A percentile compares a stretch with the other conserved stretches of the same genome.
phyloP scores from a whole-genome alignment of 306 rosid genomes.

The Elaeagnus macrophylla region DNA sequence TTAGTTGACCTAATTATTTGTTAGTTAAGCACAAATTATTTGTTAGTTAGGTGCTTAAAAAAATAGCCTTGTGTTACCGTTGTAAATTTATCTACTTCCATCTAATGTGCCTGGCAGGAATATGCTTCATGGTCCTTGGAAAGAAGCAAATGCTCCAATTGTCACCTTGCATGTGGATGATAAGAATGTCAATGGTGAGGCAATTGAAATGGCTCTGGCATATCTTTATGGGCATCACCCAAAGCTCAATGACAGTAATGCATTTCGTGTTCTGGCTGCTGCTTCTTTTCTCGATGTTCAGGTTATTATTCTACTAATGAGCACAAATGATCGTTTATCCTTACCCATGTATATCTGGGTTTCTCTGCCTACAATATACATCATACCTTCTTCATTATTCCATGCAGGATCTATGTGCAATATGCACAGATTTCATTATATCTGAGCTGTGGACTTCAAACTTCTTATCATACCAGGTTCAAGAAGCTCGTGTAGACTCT shows the following conservation, averaged over 20 bases:
- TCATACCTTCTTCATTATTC: constrained; percentile 1
- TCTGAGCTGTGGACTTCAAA: constrained; percentile 95
- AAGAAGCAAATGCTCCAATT: constrained; percentile 81
- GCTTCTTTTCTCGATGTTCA: constrained; percentile 98
- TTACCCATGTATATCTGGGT: too few relatives aligned
- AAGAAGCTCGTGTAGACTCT: constrained; percentile 26
- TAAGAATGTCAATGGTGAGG: constrained; percentile 79
- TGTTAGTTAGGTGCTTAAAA: too few relatives aligned
- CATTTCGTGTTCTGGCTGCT: constrained; percentile 92
- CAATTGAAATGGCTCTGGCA: constrained; percentile 81
- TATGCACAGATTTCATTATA: constrained; percentile 89
- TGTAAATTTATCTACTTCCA: neutral
- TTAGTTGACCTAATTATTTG: neutral
- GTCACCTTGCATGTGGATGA: constrained; percentile 74
- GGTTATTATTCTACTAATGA: constrained; percentile 32
- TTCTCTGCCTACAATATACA: neutral
- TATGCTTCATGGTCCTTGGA: constrained; percentile 99
- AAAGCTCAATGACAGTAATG: constrained; percentile 75
- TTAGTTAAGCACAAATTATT: constrained; percentile 2
- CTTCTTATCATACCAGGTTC: constrained; percentile 94
- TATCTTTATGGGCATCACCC: constrained; percentile 94
- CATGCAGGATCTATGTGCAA: constrained; percentile 88
- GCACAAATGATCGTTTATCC: too few relatives aligned
- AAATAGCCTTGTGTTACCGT: neutral
- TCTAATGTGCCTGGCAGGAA: constrained; percentile 44